Percentiles rank a stretch among this genome's conserved stretches.
phyloP scores from a whole-genome alignment of 495 filamentous ascomycete species.

The Penicillium malachiteum region DNA sequence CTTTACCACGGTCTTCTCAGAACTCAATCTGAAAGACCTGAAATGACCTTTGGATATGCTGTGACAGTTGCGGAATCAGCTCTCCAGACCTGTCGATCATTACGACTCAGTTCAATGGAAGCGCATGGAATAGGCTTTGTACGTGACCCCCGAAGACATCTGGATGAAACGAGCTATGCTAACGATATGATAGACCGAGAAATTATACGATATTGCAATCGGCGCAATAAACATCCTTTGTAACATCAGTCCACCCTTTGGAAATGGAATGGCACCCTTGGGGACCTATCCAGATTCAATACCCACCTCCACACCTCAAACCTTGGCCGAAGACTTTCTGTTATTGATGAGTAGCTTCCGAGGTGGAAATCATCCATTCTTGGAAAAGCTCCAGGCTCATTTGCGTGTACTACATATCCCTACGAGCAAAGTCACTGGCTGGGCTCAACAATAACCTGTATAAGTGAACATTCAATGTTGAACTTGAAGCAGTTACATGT shows the following conservation, averaged over 20 bases:
- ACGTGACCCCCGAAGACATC: slow-evolving; percentile 19
- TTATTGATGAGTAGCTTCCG: slow-evolving; percentile 37
- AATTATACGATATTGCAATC: slow-evolving; percentile 42
- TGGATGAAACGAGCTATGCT: slow-evolving; percentile 6
- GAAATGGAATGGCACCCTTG: slow-evolving; percentile 15
- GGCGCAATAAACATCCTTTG: slow-evolving; percentile 38
- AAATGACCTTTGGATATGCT: slow-evolving; percentile 66
- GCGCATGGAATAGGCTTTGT: slow-evolving; percentile 72
- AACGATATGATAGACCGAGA: slow-evolving; percentile 33
- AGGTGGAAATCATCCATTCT: slow-evolving; percentile 41
- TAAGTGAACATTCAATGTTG: too few relatives aligned
- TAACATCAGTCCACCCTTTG: slow-evolving; percentile 28
- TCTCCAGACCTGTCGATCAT: slow-evolving; percentile 64
- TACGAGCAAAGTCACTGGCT: slow-evolving; percentile 12
- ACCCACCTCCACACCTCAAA: slow-evolving; percentile 23
- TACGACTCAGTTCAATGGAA: slow-evolving; percentile 63
- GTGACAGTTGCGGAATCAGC: slow-evolving; percentile 66
- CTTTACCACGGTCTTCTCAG: slow-evolving; percentile 54
- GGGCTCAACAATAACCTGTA: slow-evolving; percentile 18
- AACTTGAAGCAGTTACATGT: not conserved
- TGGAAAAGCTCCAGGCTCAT: slow-evolving; percentile 36
- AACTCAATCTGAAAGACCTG: slow-evolving; percentile 50
- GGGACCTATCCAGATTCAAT: slow-evolving; percentile 19
- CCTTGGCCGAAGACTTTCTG: slow-evolving; percentile 35
- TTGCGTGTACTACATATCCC: slow-evolving; percentile 27